These are phyloP conservation scores for Penicillium alfredii DNA, from an alignment of 495 filamentous ascomycete species.

Conservation along the genomic window DNA sequence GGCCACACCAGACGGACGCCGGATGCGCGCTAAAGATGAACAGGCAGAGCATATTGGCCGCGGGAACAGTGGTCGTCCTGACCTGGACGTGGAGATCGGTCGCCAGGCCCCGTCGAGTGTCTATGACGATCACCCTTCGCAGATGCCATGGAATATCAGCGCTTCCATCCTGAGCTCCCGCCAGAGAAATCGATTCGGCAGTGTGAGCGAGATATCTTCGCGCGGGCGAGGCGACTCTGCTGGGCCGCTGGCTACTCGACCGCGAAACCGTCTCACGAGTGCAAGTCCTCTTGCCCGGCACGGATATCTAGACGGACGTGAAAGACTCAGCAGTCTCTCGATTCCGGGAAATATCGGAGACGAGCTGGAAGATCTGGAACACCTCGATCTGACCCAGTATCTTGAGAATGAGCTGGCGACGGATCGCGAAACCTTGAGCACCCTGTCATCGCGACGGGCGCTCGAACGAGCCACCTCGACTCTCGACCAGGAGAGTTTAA, in stretches of 20 bases:
- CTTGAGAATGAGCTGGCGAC: conserved; percentile 27
- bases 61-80: conserved; percentile 9
- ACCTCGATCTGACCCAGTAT: conserved; percentile 34
- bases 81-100: conserved; percentile 50
- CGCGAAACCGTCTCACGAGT: conserved; percentile 47
- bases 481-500: conserved; percentile 52
- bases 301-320: conserved; percentile 35
- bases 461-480: conserved; percentile 36
- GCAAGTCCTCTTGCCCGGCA: conserved; percentile 58
- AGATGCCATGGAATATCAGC: conserved; percentile 67
- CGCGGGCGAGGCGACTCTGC: conserved; percentile 32
- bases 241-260: too few relatives aligned
- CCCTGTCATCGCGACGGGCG: conserved; percentile 31
- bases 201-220: conserved; percentile 50
- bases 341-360: conserved; percentile 30
- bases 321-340: conserved; percentile 30
- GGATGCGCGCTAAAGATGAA: conserved; percentile 38
- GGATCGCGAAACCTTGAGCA: conserved; percentile 42
- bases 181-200: conserved; percentile 44
- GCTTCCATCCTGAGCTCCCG: conserved; percentile 54
- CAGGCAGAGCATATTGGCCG: conserved; percentile 36
- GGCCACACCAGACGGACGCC: too few relatives aligned
- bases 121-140: conserved; percentile 51
- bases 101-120: conserved; percentile 53
- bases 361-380: conserved; percentile 38